Evolutionary conservation across 2,329 filamentous ascomycete genomes (phyloP).

Genomic region (Pestalotiopsis sp.): DNA sequence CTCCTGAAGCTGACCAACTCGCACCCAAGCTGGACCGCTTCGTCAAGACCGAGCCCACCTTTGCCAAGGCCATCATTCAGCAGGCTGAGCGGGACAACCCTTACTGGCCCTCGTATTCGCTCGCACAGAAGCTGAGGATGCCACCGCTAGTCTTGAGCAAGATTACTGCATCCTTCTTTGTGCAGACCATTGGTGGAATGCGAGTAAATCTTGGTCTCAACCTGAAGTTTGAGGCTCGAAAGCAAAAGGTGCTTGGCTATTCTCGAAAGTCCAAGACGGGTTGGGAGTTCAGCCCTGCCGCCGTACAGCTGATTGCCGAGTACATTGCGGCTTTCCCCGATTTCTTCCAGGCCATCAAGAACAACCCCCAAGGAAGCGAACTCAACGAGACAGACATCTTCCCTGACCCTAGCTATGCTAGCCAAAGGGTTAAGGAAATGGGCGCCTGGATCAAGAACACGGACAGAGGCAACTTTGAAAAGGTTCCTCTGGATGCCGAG

Average conservation of each 20-base stretch:
- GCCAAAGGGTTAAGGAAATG: slow-evolving; percentile 88
- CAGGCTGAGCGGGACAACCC: slow-evolving; percentile 70
- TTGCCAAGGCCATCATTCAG: slow-evolving; percentile 73
- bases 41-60: slow-evolving; percentile 71
- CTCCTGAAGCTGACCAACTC: slow-evolving; percentile 5
- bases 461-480: slow-evolving; percentile 89
- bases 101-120: slow-evolving; percentile 86
- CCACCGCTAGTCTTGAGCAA: slow-evolving; percentile 91
- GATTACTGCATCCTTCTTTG: slow-evolving; percentile 91
- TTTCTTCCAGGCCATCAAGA: slow-evolving; percentile 87
- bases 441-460: slow-evolving; percentile 89
- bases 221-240: slow-evolving; percentile 94
- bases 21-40: slow-evolving; percentile 9
- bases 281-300: slow-evolving; percentile 93
- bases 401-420: slow-evolving; percentile 69
- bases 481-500: slow-evolving; percentile 93
- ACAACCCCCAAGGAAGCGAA: slow-evolving; percentile 83
- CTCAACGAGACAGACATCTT: slow-evolving; percentile 88
- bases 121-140: slow-evolving; percentile 79
- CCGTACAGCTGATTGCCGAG: slow-evolving; percentile 76
- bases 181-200: slow-evolving; percentile 75
- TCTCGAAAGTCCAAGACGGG: slow-evolving; percentile 83
- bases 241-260: slow-evolving; percentile 94
- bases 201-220: slow-evolving; percentile 92
- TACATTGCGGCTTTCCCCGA: slow-evolving; percentile 96